Evolutionary conservation across 2,329 filamentous ascomycete species (phyloP), one percentile per base, ranked within the genome.

Genomic region (Claviceps monticola): DNA sequence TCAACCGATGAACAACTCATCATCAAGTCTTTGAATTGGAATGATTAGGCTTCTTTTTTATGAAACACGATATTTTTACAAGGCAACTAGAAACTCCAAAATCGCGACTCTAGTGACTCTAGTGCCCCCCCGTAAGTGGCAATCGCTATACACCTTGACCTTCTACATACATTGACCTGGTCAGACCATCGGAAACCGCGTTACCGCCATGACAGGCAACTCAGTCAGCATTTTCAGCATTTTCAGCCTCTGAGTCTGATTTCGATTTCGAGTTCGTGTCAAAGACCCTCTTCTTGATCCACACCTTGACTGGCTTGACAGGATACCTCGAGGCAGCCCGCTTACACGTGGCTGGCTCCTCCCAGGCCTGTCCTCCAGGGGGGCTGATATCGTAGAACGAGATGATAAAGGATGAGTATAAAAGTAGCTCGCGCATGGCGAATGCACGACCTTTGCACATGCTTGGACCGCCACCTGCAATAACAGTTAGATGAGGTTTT

Each of bases 351-450:
- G 56, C 56, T 1, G 64, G 60, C 5, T 54, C 49, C 2, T 53
- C 52, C 66, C 65, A 69, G 5, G 51, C 53, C 4, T 57, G 48
- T 13, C 61, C 62, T 5, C 58, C 56, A 0, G 59, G 59, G 1
- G 68, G 62, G 46, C 59, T 53, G 23, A 71, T 61, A 19, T 70
- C 65, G 51, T 70, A 71, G 26, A 69, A 60, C 0, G 64, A 62
- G 36, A 70, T 55, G 14, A 71, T 61, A 14, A 64, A 57, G 0
- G 67, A 61, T 8, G 64, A 56, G 51, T 64, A 68, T 14, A 68
- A 49, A 2, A 69, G 48, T 5, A 68, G 60, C 50, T 70, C 67
- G 36, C 64, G 61, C 14, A 62, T 21, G 1, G 66, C 61, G 47
- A 68, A 63, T 0, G 56, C 56, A 2, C 62, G 58, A 7, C 67